Percentiles rank a stretch among this genome's conserved stretches.
These are phyloP conservation scores for Chondrus crispus DNA, from an alignment of 23 red algal species.

Conservation along the genomic window DNA sequence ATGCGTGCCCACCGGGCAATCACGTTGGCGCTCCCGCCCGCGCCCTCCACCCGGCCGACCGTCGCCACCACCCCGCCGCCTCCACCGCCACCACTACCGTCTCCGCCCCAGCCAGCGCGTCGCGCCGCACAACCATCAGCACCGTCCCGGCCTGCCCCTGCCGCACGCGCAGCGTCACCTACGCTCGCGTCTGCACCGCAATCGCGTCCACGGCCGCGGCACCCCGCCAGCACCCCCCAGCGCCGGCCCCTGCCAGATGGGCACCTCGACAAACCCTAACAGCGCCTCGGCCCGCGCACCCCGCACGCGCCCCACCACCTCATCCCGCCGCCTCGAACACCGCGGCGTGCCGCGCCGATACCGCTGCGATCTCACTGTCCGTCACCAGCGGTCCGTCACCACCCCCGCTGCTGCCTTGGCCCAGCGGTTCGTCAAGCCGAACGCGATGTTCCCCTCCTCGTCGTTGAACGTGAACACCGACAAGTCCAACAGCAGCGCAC, in stretches of 20 bases:
- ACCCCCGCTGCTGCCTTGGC: slow-evolving; percentile 26
- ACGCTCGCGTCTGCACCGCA: slow-evolving; percentile 58
- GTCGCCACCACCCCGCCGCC: slow-evolving; percentile 55
- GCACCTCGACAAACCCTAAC: slow-evolving; percentile 61
- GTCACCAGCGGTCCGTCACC: no score
- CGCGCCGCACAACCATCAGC: slow-evolving; percentile 58
- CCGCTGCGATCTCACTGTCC: no score
- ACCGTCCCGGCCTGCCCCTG: slow-evolving; percentile 79
- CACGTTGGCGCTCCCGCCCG: slow-evolving; percentile 30
- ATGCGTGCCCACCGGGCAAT: slow-evolving; percentile 27
- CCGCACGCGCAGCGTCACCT: background rate
- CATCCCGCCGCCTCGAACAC: background rate
- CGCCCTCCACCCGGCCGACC: slow-evolving; percentile 51
- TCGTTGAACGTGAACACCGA: slow-evolving; percentile 77
- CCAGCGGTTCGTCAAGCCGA: slow-evolving; percentile 62
- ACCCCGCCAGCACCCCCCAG: slow-evolving; percentile 22
- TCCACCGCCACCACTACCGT: slow-evolving; percentile 31
- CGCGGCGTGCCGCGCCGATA: background rate
- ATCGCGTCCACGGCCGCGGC: slow-evolving; percentile 69
- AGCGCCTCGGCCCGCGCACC: slow-evolving; percentile 8
- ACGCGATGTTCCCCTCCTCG: slow-evolving; percentile 83
- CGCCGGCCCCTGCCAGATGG: slow-evolving; percentile 86
- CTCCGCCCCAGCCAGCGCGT: slow-evolving; percentile 71
- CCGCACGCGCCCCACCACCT: background rate
- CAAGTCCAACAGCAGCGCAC: slow-evolving; percentile 64